phyloP scores from a whole-genome alignment of 148 eudicot genomes.

The Fallopia convolvulus region DNA sequence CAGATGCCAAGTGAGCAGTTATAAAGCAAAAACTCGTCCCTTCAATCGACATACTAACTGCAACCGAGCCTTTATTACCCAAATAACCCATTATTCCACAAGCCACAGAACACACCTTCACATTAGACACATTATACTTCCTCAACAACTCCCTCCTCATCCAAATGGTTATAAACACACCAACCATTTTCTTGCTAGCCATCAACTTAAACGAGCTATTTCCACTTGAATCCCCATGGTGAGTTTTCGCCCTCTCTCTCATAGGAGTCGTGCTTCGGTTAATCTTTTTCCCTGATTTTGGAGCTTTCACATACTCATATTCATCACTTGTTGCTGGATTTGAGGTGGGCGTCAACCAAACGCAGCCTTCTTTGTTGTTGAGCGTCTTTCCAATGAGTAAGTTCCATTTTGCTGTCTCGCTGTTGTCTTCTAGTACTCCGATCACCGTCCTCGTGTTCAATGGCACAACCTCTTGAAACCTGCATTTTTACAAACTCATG shows the following conservation, averaged over 20 bases:
- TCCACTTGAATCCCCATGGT: constrained; percentile 10
- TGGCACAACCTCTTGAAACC: constrained; percentile 65
- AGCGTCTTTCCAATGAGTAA: constrained; percentile 61
- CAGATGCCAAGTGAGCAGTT: constrained; percentile 58
- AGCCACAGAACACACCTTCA: constrained; percentile 48
- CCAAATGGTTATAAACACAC: constrained; percentile 60
- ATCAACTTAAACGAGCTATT: constrained; percentile 35
- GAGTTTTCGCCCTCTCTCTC: constrained; percentile 28
- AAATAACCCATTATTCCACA: constrained; percentile 61
- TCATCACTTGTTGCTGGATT: constrained; percentile 36
- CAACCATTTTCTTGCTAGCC: constrained; percentile 75
- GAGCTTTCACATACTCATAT: constrained; percentile 20
- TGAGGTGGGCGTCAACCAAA: constrained; percentile 58
- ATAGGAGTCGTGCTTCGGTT: constrained; percentile 18
- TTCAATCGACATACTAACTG: constrained; percentile 52
- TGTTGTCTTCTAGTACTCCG: constrained; percentile 41
- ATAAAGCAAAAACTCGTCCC: constrained; percentile 58
- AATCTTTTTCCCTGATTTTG: constrained; percentile 16
- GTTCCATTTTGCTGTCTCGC: constrained; percentile 53
- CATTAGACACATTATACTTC: constrained; percentile 33
- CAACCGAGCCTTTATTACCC: constrained; percentile 66
- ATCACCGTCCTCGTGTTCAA: constrained; percentile 38
- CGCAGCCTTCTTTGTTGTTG: constrained; percentile 62
- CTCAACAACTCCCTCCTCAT: constrained; percentile 40
- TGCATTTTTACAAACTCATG: constrained; percentile 14